Base-by-base conservation (phyloP, 371 early-diverging fungal genomes). In the Ordospora pajunii region DNA sequence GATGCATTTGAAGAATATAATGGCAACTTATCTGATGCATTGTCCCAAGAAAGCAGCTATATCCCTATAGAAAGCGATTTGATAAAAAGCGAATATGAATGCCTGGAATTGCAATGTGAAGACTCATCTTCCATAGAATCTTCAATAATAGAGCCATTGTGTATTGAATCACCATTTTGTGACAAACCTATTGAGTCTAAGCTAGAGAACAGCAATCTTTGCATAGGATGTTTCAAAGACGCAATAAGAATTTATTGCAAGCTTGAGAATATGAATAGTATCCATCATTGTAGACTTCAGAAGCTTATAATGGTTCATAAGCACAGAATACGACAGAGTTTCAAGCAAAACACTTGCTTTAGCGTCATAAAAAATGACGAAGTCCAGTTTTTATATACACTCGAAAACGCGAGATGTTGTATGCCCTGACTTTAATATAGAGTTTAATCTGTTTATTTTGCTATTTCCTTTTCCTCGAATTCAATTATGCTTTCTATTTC, bases 401-500 rank as follows among this genome's bases (percentile, higher is more conserved):
- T 58, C 37, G 58, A 14, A 17, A 23, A 58, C n/a, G 17, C 40
- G 7, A 17, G 17, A 11, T 58, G 58, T 14, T 58, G 58, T 37
- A 58, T 7, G 0, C 2, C 17, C 1, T n/a, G 14, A 17, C 58
- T n/a, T 25, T n/a, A 1, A 19, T 10, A 5, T 58, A n/a, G 19
- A 22, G 6, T 37, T 25, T 10, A 12, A 53, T 10, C 17, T 53
- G n/a, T 53, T 58, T 58, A 58, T 58, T 58, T 58, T 27, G 37
- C 58, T 58, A 58, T 37, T 58, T 58, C 58, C 19, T 58, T 58
- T 25, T 58, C 58, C n/a, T 58, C 58, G 32, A 58, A 58, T 11
- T 58, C 58, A 37, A 58, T 58, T n/a, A 58, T 40, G 32, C 58
- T 58, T 37, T 58, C 58, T n/a, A 58, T 58, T 25, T 58, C 58